phyloP scores from a whole-genome alignment of 2,329 filamentous ascomycete genomes.

The Colletotrichum caudatum region DNA sequence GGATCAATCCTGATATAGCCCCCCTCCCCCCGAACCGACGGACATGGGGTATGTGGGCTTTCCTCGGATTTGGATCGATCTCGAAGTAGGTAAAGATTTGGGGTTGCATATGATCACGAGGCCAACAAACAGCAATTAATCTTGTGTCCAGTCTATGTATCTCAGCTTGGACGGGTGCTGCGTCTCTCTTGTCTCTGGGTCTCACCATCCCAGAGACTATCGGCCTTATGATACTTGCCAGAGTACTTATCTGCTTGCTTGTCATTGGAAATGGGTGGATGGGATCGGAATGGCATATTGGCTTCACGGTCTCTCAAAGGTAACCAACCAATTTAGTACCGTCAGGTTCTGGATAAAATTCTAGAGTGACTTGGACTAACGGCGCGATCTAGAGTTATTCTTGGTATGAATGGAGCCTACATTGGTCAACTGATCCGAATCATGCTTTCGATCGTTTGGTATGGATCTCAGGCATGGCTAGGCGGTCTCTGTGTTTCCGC shows the following conservation, averaged over 20 bases:
- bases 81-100: slow-evolving; percentile 35
- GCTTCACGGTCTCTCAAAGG: slow-evolving; percentile 55
- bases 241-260: slow-evolving; percentile 40
- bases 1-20: slow-evolving; percentile 61
- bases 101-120: background rate
- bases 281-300: slow-evolving; percentile 48
- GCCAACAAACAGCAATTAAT: background rate
- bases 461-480: slow-evolving; percentile 51
- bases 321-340: slow-evolving; percentile 43
- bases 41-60: slow-evolving; percentile 55
- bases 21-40: slow-evolving; percentile 57
- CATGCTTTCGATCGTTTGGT: slow-evolving; percentile 56
- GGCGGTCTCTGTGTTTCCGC: slow-evolving; percentile 46
- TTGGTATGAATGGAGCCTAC: slow-evolving; percentile 56
- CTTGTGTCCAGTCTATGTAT: slow-evolving; percentile 34
- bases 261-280: slow-evolving; percentile 46
- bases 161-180: slow-evolving; percentile 42
- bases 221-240: slow-evolving; percentile 43
- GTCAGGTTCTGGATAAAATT: too few relatives aligned
- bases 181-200: slow-evolving; percentile 40
- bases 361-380: background rate
- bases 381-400: slow-evolving; percentile 3
- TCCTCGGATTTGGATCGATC: slow-evolving; percentile 43
- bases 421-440: slow-evolving; percentile 55
- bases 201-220: slow-evolving; percentile 43